Base-by-base conservation (phyloP, 73 alveolate genomes). In the Stentor coeruleus region DNA sequence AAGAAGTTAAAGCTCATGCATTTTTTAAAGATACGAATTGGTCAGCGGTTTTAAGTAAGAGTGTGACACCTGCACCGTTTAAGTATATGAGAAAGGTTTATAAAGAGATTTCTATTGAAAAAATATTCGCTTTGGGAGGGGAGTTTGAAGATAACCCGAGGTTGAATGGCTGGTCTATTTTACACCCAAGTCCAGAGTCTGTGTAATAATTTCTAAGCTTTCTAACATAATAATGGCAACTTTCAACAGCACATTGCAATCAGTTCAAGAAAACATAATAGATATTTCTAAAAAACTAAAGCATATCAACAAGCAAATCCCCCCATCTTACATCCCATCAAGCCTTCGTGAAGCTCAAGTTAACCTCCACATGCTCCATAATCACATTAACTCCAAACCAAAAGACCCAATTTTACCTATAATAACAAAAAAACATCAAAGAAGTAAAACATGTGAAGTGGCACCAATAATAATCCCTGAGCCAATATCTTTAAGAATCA, bases 1-100 rank as follows among this genome's bases (percentile, higher is more conserved):
- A 94, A 26, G 98, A 94, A 58, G 88, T 94, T 1, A 92, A 92
- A 84, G 93, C 85, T 76, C 98, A 94, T 87, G 88, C 90, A 31
- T 94, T 92, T 81, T 94, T 94, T 73, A 83, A 90, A 3, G 96
- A 86, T 55, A 84, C 92, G 20, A 89, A 91, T 74, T 94, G 98
- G 98, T 77, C 82, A 35, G 82, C 84, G 59, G 83, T 83, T 42
- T 77, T 81, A 66, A 81, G 90, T 58, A 84, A 82, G 75, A 72
- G 82, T 59, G 3, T 82, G 37, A 75, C 40, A 41, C 94, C 95
- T 38, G 89, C 94, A 15, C 38, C 81, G 26, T 81, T 81, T 28
- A 20, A 83, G 15, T 30, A 39, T 35, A n/a, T 55, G 42, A 74
- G 74, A 76, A 84, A 73, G n/a, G 38, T 79, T 26, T 26, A 26